Evolutionary conservation across 192 early-diverging fungal species (phyloP), one percentile per base, ranked within the genome.

Genomic region (Backusella liffmaniae): DNA sequence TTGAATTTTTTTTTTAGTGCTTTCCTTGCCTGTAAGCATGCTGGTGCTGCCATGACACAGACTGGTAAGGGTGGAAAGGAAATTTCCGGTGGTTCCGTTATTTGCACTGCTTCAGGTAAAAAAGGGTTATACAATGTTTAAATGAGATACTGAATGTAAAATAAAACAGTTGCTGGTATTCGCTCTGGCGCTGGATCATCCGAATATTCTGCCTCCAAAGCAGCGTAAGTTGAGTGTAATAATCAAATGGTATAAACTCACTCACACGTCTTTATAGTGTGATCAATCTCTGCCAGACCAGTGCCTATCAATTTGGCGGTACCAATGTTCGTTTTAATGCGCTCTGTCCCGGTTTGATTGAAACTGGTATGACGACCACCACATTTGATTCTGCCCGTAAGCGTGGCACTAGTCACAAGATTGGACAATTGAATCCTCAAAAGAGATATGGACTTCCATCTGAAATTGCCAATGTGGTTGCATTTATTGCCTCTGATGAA

Each of bases 171-270:
- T 42, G 84, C 86, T 39, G 83, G 86, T 67, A 70, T 87, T 42
- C 80, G 86, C 23, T 78, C 86, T 15, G 86, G 85, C 56, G 86
- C 85, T 34, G 86, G 87, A n/a, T 73, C 79, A 18, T 66, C 74
- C 29, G 86, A 83, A 70, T 88, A 88, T 42, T 88, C 86, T 26
- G 86, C 84, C 42, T 87, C 87, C 12, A 88, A 88, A 72, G 86
- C 86, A 42, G 86, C 87, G 68, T 70, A 70, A 41, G 68, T 32
- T 3, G 0, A 32, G 32, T 32, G 1, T 30, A 30, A 3, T 32
- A 2, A 32, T 32, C 32, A 32, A 32, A 32, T 32, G 1, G 3
- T 32, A 32, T 32, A 32, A 41, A 16, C 18, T 42, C 6, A 41
- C 26, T n/a, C 12, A 44, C 42, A 12, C 37, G 3, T 10, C 10